A percentile compares a stretch with the other conserved stretches of the same genome.
Conservation (phyloP, 306 rosid genomes). For the Clitoria ternatea region DNA sequence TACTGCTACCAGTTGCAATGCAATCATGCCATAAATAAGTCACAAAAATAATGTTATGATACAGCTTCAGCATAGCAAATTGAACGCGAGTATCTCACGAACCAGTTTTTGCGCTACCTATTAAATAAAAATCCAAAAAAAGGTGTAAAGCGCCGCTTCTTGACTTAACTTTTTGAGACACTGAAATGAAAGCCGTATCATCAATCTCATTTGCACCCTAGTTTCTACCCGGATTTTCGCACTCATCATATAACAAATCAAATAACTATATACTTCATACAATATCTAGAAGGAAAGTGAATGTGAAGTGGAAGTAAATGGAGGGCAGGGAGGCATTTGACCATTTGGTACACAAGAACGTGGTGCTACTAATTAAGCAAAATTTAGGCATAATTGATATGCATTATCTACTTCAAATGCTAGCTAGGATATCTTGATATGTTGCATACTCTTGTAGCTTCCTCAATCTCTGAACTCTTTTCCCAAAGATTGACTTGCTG, state of each 20-base stretch:
- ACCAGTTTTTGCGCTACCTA: constrained; percentile 25
- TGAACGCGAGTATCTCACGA: constrained; percentile 12
- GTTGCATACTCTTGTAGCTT: no score
- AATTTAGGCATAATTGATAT: no score
- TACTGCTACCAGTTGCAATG: not conserved
- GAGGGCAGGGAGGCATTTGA: no score
- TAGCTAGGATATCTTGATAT: no score
- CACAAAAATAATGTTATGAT: not conserved
- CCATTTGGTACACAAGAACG: no score
- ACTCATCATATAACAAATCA: not conserved
- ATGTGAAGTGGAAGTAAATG: no score
- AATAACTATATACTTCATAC: no score
- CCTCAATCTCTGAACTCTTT: no score
- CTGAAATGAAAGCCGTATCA: constrained; percentile 19
- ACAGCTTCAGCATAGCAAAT: not conserved
- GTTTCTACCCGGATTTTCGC: constrained; percentile 17
- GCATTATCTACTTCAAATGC: no score
- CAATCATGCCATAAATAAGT: constrained; percentile 1
- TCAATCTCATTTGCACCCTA: constrained; percentile 3
- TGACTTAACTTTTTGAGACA: constrained; percentile 44
- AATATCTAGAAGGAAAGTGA: no score
- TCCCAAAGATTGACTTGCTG: no score
- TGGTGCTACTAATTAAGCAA: no score
- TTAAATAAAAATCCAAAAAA: constrained; percentile 13
- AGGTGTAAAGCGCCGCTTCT: constrained; percentile 33